Evolutionary conservation across 345 rosid genomes (phyloP).

Genomic region (Hibiscus syriacus): DNA sequence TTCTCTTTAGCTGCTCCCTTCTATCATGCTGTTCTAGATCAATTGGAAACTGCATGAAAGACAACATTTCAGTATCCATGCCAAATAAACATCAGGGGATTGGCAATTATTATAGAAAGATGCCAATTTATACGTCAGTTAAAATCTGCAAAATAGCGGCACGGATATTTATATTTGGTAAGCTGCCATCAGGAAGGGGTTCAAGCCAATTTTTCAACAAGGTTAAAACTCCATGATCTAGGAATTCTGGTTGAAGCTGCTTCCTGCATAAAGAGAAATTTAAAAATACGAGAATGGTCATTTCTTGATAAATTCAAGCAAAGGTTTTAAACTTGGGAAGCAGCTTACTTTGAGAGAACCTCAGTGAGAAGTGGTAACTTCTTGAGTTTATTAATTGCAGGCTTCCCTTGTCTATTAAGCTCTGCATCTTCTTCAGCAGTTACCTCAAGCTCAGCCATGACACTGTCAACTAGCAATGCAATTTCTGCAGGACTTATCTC

Average conservation of each 20-base stretch:
- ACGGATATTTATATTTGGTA: conserved; percentile 91
- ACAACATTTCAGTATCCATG: conserved; percentile 12
- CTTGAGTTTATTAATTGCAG: conserved; percentile 89
- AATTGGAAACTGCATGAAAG: conserved; percentile 70
- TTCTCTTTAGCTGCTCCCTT: conserved; percentile 85
- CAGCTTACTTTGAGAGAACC: conserved; percentile 85
- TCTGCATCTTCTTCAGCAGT: conserved; percentile 92
- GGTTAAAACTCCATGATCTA: conserved; percentile 92
- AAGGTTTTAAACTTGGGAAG: conserved; percentile 2
- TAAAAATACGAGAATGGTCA: not conserved
- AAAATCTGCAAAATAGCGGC: conserved; percentile 75
- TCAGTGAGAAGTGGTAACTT: conserved; percentile 85
- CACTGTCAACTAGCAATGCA: conserved; percentile 77
- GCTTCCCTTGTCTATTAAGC: conserved; percentile 74
- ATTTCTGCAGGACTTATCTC: conserved; percentile 93
- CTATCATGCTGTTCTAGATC: conserved; percentile 94
- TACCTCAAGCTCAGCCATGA: conserved; percentile 97
- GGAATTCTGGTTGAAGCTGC: conserved; percentile 83
- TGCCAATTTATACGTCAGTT: conserved; percentile 50
- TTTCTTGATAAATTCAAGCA: not conserved
- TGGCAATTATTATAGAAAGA: not conserved
- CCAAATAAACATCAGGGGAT: not conserved
- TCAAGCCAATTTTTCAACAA: conserved; percentile 94
- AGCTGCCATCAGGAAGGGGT: conserved; percentile 98
- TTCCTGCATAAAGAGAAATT: conserved; percentile 44